phyloP scores from a whole-genome alignment of 495 filamentous ascomycete species.

The Aspergillus sclerotioniger region DNA sequence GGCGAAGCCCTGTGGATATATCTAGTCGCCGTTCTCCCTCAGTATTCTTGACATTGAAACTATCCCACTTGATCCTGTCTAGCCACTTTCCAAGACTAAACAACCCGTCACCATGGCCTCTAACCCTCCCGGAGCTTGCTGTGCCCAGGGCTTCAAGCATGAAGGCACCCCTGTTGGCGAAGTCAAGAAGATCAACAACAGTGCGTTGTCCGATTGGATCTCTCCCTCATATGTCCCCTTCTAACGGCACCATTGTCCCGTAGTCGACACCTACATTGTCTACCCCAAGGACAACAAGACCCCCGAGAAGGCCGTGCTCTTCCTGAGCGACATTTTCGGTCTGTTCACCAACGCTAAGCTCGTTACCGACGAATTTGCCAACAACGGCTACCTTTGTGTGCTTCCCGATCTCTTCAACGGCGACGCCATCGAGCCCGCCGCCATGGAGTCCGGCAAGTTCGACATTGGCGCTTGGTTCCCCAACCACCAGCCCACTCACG shows the following conservation, averaged over 20 bases:
- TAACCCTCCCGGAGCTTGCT: slow-evolving; percentile 55
- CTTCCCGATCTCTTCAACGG: slow-evolving; percentile 78
- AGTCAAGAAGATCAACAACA: slow-evolving; percentile 38
- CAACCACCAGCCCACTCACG: slow-evolving; percentile 53
- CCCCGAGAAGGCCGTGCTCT: slow-evolving; percentile 41
- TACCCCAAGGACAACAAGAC: slow-evolving; percentile 42
- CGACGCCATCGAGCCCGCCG: slow-evolving; percentile 53
- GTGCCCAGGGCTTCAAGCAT: slow-evolving; percentile 53
- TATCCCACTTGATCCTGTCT: not conserved
- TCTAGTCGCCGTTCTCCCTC: not conserved
- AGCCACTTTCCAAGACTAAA: not conserved
- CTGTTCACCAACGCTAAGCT: slow-evolving; percentile 77
- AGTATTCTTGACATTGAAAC: not conserved
- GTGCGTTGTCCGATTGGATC: slow-evolving; percentile 22
- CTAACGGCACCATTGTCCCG: not conserved
- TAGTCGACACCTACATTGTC: slow-evolving; percentile 44
- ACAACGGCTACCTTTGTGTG: slow-evolving; percentile 74
- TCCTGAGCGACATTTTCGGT: slow-evolving; percentile 66
- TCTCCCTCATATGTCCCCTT: not conserved
- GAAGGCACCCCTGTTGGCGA: slow-evolving; percentile 44
- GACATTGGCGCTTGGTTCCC: slow-evolving; percentile 59
- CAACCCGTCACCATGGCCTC: slow-evolving; percentile 51
- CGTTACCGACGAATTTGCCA: slow-evolving; percentile 79
- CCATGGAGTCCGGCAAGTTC: slow-evolving; percentile 57
- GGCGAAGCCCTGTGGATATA: not conserved